A percentile compares a stretch with the other conserved stretches of the same genome.
These are phyloP conservation scores for Neopestalotiopsis sp. DNA, from an alignment of 2,329 filamentous ascomycete species.

Conservation along the genomic window DNA sequence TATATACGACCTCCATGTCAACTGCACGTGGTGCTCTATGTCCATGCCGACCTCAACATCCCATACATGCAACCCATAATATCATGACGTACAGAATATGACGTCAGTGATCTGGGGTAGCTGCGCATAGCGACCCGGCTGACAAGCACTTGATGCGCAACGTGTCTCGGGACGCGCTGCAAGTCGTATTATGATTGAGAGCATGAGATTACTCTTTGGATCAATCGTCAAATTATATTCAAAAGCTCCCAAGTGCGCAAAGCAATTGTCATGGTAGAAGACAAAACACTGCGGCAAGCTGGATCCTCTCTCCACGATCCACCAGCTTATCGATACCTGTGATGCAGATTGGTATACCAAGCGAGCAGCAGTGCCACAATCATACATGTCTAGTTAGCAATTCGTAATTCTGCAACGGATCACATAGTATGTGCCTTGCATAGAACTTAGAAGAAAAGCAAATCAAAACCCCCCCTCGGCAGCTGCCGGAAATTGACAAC, in stretches of 20 bases:
- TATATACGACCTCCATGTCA: neutral
- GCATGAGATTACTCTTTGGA: neutral
- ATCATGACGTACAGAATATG: constrained; percentile 5
- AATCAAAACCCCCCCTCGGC: neutral
- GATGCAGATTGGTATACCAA: no score
- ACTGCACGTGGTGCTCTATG: neutral
- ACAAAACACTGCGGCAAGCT: no score
- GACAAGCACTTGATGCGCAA: neutral
- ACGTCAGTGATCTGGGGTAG: constrained; percentile 9
- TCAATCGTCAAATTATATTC: neutral
- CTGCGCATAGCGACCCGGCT: neutral
- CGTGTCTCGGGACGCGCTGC: neutral
- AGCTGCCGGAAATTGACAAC: neutral
- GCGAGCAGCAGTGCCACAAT: no score
- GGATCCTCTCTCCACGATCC: no score
- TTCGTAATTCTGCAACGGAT: no score
- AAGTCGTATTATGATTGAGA: neutral
- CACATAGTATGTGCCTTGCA: neutral
- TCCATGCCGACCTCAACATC: neutral
- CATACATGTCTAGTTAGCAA: no score
- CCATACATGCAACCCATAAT: neutral
- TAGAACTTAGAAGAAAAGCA: neutral
- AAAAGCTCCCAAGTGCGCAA: no score
- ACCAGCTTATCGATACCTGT: no score
- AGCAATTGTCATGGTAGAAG: no score